These are phyloP conservation scores for Trichoderma harzianum DNA, from an alignment of 2,329 filamentous ascomycete species.

Conservation along the genomic window DNA sequence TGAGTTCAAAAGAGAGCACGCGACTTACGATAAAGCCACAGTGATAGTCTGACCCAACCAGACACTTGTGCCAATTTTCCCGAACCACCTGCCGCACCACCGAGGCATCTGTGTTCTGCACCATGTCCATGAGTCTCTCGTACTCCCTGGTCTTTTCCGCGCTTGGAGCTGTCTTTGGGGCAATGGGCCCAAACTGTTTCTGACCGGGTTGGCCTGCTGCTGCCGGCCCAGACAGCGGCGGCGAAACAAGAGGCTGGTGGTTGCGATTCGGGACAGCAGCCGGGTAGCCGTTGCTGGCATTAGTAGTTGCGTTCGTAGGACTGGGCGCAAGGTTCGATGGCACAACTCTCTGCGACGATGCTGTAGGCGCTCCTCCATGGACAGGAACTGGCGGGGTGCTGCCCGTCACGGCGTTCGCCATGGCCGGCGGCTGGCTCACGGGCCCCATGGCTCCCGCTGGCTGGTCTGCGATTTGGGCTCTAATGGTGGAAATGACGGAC, in stretches of 20 bases:
- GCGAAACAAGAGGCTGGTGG: neutral
- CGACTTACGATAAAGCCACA: conserved; percentile 51
- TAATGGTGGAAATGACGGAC: neutral
- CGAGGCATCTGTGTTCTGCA: conserved; percentile 41
- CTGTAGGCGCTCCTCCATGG: neutral
- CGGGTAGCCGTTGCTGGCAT: neutral
- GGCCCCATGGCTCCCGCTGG: neutral
- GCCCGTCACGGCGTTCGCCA: neutral
- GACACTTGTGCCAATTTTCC: conserved; percentile 49
- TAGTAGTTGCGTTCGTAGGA: neutral
- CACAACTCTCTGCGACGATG: neutral
- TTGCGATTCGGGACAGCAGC: neutral
- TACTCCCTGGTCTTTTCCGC: conserved; percentile 22
- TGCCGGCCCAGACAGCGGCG: neutral
- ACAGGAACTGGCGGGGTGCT: neutral
- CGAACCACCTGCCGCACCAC: conserved; percentile 48
- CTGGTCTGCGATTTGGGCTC: neutral
- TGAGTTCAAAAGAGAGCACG: neutral
- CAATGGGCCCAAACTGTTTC: neutral
- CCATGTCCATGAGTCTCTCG: conserved; percentile 24
- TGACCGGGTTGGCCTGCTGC: neutral
- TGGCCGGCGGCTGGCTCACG: neutral
- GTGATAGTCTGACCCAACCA: conserved; percentile 52
- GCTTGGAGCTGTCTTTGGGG: neutral
- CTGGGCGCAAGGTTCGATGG: neutral